Percentiles rank a stretch among this genome's conserved stretches.
Evolutionary conservation across 805 yeast species (phyloP).

Genomic region (Saccharomycopsis synnaedendra): DNA sequence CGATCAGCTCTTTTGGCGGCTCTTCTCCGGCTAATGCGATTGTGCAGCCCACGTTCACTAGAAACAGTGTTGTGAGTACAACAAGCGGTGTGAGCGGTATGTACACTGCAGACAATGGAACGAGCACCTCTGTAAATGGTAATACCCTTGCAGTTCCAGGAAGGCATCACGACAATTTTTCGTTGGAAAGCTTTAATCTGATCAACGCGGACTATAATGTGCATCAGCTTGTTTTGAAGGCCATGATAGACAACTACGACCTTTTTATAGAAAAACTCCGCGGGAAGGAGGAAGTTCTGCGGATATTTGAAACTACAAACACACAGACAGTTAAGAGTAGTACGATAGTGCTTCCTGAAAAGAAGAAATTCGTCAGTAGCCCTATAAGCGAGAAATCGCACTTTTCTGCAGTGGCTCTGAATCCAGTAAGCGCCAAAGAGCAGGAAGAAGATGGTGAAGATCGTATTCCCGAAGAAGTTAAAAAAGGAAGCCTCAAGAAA

Average conservation of each 20-base stretch:
- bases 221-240: slow-evolving; percentile 11
- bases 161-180: slow-evolving; percentile 8
- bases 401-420: not conserved
- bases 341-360: not conserved
- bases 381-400: slow-evolving; percentile 4
- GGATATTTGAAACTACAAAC: not conserved
- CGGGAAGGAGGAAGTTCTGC: not conserved
- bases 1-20: not conserved
- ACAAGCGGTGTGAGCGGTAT: slow-evolving; percentile 10
- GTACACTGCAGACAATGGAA: not conserved
- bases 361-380: not conserved
- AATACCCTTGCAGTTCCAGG: not conserved
- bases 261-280: not conserved
- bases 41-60: slow-evolving; percentile 5
- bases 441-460: not conserved
- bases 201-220: slow-evolving; percentile 14
- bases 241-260: slow-evolving; percentile 14
- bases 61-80: slow-evolving; percentile 9
- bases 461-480: not conserved
- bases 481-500: not conserved
- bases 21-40: not conserved
- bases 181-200: slow-evolving; percentile 14
- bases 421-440: not conserved
- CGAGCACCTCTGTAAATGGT: not conserved
- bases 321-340: not conserved